A percentile compares a stretch with the other conserved stretches of the same genome.
Evolutionary conservation across 208 protist genomes (phyloP).

Genomic region (Porcisia deanei): DNA sequence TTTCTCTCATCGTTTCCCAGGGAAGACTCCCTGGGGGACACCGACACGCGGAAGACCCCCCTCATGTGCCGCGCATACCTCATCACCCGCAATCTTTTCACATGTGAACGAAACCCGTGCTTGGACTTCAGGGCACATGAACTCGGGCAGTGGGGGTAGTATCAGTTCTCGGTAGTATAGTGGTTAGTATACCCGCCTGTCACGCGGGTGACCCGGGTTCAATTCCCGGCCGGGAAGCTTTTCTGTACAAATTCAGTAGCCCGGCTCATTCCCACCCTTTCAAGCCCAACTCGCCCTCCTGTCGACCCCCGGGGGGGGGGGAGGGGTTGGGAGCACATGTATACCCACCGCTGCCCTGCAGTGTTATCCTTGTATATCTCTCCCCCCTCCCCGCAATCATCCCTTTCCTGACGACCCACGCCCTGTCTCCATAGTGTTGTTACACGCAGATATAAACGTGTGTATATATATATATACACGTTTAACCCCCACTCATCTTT

Average conservation of each 20-base stretch:
- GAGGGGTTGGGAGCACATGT: too few species aligned
- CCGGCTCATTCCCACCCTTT: neutral
- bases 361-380: too few species aligned
- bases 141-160: neutral
- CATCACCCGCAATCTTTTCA: neutral
- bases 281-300: neutral
- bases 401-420: neutral
- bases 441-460: neutral
- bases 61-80: too few species aligned
- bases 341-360: too few species aligned
- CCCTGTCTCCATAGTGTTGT: neutral
- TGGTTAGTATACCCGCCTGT: conserved; percentile 25
- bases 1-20: neutral
- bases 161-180: conserved; percentile 22
- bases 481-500: neutral
- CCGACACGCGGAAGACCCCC: neutral
- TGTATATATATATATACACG: neutral
- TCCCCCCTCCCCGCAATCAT: neutral
- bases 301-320: too few species aligned
- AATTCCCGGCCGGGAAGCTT: conserved; percentile 23
- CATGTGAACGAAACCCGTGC: neutral
- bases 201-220: conserved; percentile 23
- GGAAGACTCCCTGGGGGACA: neutral
- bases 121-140: neutral
- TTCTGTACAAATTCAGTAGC: neutral